These are phyloP conservation scores for Entonaema liquescens DNA, from an alignment of 495 filamentous ascomycete species.

Conservation along the genomic window DNA sequence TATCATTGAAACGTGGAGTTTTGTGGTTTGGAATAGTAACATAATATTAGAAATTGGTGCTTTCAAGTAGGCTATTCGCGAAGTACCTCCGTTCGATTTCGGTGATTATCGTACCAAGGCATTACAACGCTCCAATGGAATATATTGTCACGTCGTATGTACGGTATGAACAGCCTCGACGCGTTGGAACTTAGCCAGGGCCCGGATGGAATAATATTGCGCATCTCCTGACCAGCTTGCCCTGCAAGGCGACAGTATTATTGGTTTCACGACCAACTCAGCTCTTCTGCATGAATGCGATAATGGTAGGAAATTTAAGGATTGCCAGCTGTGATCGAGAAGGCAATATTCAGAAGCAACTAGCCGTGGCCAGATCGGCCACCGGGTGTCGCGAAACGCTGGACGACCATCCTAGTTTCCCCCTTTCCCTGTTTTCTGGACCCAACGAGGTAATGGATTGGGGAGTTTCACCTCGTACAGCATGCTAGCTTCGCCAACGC, in stretches of 20 bases:
- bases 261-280: slow-evolving; percentile 24
- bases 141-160: not conserved
- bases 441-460: not conserved
- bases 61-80: not conserved
- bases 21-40: not conserved
- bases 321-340: slow-evolving; percentile 34
- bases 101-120: not conserved
- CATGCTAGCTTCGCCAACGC: slow-evolving; percentile 24
- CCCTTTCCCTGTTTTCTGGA: slow-evolving; percentile 29
- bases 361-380: slow-evolving; percentile 37
- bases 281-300: slow-evolving; percentile 28
- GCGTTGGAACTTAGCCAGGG: not conserved
- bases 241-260: slow-evolving; percentile 19
- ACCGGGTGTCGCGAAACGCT: slow-evolving; percentile 38
- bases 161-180: not conserved
- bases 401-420: slow-evolving; percentile 21
- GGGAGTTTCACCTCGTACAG: slow-evolving; percentile 23
- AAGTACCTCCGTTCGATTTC: slow-evolving; percentile 1
- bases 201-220: not conserved
- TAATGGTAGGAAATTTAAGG: slow-evolving; percentile 36
- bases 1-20: not conserved
- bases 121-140: not conserved
- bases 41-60: not conserved
- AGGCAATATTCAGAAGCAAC: slow-evolving; percentile 33
- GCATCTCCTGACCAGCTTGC: slow-evolving; percentile 23